Evolutionary conservation across 192 early-diverging fungal species (phyloP), one percentile per base, ranked within the genome.

Genomic region (Chytriomyces sp.): DNA sequence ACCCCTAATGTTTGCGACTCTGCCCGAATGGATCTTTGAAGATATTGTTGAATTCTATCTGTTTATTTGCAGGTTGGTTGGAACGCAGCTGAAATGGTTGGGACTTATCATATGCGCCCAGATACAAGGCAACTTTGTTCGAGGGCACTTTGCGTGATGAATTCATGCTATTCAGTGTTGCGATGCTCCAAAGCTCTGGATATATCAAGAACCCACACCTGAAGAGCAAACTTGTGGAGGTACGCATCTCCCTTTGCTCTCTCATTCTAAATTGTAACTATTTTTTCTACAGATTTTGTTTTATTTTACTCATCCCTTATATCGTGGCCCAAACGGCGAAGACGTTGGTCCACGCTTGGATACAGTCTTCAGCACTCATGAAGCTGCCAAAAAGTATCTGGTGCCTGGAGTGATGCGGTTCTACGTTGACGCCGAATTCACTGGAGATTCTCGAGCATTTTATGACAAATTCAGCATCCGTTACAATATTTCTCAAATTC

Each of bases 401-500:
- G 89, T 98, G 3, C 89, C 91, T 0, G 89, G 91, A 10, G 74
- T 99, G 26, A 90, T 98, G 85, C 82, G 82, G 56, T 95, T 96
- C 80, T 99, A 98, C 78, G 92, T 96, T 66, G 91, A 98, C 67
- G 93, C 96, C 6, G 97, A 99, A 78, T 91, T 94, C 49, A 97
- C 96, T 22, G 97, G 97, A 19, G 85, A 89, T 2, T 88, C 88
- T 70, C 90, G 92, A 3, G 95, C 97, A 76, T 99, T 99, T 72
- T 99, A 96, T 74, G 97, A 99, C 78, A 99, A 99, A 79, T 97
- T 98, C 82, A 97, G 93, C 78, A 95, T 96, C 70, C 90, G 97
- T 36, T 98, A 98, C 84, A 91, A 97, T 70, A 96, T 99, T 60
- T 90, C 90, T 6, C 93, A 96, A 69, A 91, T 95, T 7, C 86